phyloP scores from a whole-genome alignment of 2,329 filamentous ascomycete species.

The Diatrype stigma region DNA sequence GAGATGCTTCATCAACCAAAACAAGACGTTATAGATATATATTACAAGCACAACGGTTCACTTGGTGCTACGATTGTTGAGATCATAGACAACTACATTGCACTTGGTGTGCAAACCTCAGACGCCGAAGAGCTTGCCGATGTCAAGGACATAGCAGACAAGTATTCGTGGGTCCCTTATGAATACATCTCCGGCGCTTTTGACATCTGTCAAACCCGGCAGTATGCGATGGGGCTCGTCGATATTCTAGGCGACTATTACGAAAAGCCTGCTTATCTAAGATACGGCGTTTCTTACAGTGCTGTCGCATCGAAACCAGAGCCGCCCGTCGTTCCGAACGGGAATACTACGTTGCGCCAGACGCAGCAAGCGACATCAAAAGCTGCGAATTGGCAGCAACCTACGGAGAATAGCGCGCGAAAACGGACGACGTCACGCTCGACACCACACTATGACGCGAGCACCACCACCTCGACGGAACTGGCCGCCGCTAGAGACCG shows the following conservation, averaged over 20 bases:
- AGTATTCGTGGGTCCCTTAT: constrained; percentile 38
- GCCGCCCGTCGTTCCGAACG: background rate
- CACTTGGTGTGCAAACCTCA: constrained; percentile 30
- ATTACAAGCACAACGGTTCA: constrained; percentile 34
- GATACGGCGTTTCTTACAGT: constrained; percentile 25
- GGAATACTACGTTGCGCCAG: background rate
- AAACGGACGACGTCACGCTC: constrained; percentile 2
- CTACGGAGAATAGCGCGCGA: constrained; percentile 1
- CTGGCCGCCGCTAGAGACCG: constrained; percentile 19
- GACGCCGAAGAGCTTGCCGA: constrained; percentile 26
- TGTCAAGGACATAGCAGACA: constrained; percentile 30
- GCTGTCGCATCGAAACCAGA: constrained; percentile 1
- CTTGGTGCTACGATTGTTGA: constrained; percentile 36
- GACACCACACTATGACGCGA: constrained; percentile 11
- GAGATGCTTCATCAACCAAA: constrained; percentile 38
- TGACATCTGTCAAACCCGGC: constrained; percentile 30
- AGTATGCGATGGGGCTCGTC: constrained; percentile 35
- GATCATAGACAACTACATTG: constrained; percentile 40
- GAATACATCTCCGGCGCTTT: constrained; percentile 40
- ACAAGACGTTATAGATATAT: constrained; percentile 38
- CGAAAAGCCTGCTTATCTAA: constrained; percentile 33
- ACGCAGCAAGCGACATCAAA: constrained; percentile 3
- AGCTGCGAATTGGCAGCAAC: constrained; percentile 1
- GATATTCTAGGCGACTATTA: constrained; percentile 38
- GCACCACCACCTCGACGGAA: constrained; percentile 7